Conservation (phyloP, 495 filamentous ascomycete species). For the Penicillium ucsense region DNA sequence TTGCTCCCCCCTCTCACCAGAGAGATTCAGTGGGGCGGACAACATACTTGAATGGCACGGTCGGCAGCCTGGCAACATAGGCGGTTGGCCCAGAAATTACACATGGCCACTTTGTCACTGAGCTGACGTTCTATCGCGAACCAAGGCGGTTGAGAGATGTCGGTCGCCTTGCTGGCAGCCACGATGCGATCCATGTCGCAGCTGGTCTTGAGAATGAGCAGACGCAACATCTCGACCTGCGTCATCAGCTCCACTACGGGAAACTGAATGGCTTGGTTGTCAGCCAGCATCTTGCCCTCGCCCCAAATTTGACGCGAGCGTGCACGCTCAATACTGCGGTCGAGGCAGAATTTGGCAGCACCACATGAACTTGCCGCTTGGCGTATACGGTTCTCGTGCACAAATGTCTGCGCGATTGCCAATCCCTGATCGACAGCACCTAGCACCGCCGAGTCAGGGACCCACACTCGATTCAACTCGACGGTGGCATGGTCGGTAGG, state of each 20-base stretch:
- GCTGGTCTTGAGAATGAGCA: slow-evolving; percentile 51
- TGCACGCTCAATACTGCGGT: slow-evolving; percentile 43
- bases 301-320: slow-evolving; percentile 44
- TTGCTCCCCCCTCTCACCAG: not conserved
- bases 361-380: slow-evolving; percentile 51
- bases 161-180: slow-evolving; percentile 10
- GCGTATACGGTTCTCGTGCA: slow-evolving; percentile 52
- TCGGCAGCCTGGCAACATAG: slow-evolving; percentile 50
- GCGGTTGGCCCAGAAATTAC: slow-evolving; percentile 54
- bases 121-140: slow-evolving; percentile 43
- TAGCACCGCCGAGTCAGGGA: slow-evolving; percentile 38
- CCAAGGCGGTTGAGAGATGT: slow-evolving; percentile 14
- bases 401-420: slow-evolving; percentile 50
- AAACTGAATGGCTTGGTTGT: slow-evolving; percentile 53
- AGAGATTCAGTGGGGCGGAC: not conserved
- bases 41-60: slow-evolving; percentile 43
- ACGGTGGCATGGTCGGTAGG: slow-evolving; percentile 52
- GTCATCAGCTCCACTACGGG: slow-evolving; percentile 50
- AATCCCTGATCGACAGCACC: slow-evolving; percentile 39
- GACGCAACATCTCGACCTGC: slow-evolving; percentile 48
- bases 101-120: slow-evolving; percentile 50
- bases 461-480: slow-evolving; percentile 37
- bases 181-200: slow-evolving; percentile 48
- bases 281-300: slow-evolving; percentile 32
- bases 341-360: slow-evolving; percentile 46